Evolutionary conservation across 2,329 filamentous ascomycete species (phyloP), one percentile per base, ranked within the genome.

Genomic region (Xylaria sp.): DNA sequence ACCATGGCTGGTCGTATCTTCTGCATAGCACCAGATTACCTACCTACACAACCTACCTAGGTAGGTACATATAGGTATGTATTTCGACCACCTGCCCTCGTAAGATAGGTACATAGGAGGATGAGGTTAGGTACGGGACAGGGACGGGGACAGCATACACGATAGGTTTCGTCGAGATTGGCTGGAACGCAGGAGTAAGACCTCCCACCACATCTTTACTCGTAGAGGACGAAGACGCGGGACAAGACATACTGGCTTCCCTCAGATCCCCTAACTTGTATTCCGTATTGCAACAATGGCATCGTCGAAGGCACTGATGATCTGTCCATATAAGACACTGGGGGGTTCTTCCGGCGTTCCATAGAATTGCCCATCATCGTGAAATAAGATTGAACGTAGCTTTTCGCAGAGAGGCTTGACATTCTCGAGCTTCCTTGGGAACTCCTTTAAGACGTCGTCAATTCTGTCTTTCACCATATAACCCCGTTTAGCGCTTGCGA

Each of bases 331-430:
- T 46, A 46, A 46, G 42, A 46, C 42, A 16, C 42, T 46, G 5
- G 42, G 42, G 42, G 13, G 10, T 11, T 46, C 42, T 46, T 3
- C 13, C 42, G 42, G 42, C 42, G 42, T 46, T n/a, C 11, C 10
- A 46, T 11, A n/a, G n/a, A 46, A 46, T 46, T 30, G 23, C 23
- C 10, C 10, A 11, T 16, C 42, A 46, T 46, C 10, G 42, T n/a
- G 10, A n/a, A 46, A 46, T 46, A 46, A 46, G 42, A 46, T 46
- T 13, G 13, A 46, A 46, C 13, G 42, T 3, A 46, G n/a, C 11
- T 46, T 3, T 46, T 9, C 2, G 23, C 54, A 60, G 37, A 57
- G 51, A 35, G 46, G 50, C 46, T 54, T 54, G 8, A 57, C 35
- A 51, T 37, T 5, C 5, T 50, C 16, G 0, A 57, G 57, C 6